Evolutionary conservation across 179 eudicot species (phyloP).

Genomic region (Patellifolia procumbens): DNA sequence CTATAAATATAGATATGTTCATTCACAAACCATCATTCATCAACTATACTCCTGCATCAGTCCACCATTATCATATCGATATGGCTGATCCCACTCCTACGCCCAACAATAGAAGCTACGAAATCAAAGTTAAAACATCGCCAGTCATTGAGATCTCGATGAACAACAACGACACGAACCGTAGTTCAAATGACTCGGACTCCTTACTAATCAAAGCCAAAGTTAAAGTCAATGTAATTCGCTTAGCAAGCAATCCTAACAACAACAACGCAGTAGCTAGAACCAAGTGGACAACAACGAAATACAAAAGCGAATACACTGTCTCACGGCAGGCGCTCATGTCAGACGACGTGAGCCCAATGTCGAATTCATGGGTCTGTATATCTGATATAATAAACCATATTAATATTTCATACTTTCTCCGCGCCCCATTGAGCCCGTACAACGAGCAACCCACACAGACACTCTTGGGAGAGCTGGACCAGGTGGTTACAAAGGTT

Average conservation of each 20-base stretch:
- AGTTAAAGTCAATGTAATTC: conserved; percentile 1
- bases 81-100: background rate
- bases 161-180: background rate
- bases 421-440: background rate
- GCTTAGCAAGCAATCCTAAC: background rate
- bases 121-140: background rate
- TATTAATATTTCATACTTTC: background rate
- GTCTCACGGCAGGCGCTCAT: background rate
- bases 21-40: too few species aligned
- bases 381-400: background rate
- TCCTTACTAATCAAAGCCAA: background rate
- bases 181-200: background rate
- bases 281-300: background rate
- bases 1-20: too few species aligned
- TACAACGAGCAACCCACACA: background rate
- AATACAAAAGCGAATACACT: background rate
- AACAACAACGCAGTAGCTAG: background rate
- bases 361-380: background rate
- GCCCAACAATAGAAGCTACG: background rate
- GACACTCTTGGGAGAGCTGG: background rate
- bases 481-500: background rate
- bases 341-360: background rate
- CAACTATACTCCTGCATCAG: too few species aligned
- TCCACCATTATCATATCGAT: too few species aligned
- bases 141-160: background rate